These are phyloP conservation scores for Neurospora sp. DNA, from an alignment of 2,329 filamentous ascomycete genomes.

Conservation along the genomic window DNA sequence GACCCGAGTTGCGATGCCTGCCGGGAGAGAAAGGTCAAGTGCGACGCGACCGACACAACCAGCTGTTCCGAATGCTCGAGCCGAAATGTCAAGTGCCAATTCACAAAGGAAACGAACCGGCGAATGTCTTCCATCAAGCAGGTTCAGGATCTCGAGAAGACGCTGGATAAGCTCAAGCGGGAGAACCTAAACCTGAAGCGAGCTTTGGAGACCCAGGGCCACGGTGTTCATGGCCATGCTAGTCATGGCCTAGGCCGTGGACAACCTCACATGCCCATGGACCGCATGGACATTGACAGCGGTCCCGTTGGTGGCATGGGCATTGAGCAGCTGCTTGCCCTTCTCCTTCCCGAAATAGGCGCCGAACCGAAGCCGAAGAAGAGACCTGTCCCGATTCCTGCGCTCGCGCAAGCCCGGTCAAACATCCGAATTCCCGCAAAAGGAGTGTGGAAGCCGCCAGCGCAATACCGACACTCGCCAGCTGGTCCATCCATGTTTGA, in stretches of 20 bases:
- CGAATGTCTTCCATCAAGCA: slow-evolving; percentile 99
- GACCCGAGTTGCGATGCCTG: slow-evolving; percentile 98
- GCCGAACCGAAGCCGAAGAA: slow-evolving; percentile 55
- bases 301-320: slow-evolving; percentile 8
- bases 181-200: slow-evolving; percentile 69
- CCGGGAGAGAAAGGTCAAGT: slow-evolving; percentile 76
- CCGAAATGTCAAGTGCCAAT: slow-evolving; percentile 93
- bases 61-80: slow-evolving; percentile 97
- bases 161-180: slow-evolving; percentile 69
- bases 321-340: slow-evolving; percentile 35
- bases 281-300: slow-evolving; percentile 32
- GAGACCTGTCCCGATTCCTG: slow-evolving; percentile 51
- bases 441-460: slow-evolving; percentile 72
- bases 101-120: slow-evolving; percentile 97
- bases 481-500: slow-evolving; percentile 29
- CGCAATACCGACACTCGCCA: slow-evolving; percentile 50
- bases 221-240: slow-evolving; percentile 27
- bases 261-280: slow-evolving; percentile 14
- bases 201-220: slow-evolving; percentile 44
- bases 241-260: background rate
- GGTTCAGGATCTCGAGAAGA: slow-evolving; percentile 92
- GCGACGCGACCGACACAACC: slow-evolving; percentile 90
- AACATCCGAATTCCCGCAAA: slow-evolving; percentile 66
- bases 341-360: slow-evolving; percentile 55
- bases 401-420: slow-evolving; percentile 60